These are phyloP conservation scores for Pseudozyma thailandica DNA, from an alignment of 1,284 basidiomycete species.

Conservation along the genomic window DNA sequence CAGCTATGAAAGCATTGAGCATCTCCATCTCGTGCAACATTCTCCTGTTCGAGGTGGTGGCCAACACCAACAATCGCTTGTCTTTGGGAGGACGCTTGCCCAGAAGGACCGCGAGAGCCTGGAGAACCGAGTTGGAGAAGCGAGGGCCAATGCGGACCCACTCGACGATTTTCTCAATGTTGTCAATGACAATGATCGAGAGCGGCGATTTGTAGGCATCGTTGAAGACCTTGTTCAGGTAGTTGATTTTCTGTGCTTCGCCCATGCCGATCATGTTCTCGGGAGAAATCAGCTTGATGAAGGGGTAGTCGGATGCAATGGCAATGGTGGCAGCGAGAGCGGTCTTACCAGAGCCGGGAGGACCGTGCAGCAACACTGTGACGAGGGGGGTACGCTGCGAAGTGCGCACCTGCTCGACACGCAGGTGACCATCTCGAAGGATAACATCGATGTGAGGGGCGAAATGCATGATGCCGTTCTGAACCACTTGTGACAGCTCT, in stretches of 20 bases:
- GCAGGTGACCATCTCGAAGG: slow-evolving; percentile 86
- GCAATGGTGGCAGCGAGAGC: slow-evolving; percentile 95
- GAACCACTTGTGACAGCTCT: slow-evolving; percentile 90
- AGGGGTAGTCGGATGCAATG: slow-evolving; percentile 90
- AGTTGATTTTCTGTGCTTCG: slow-evolving; percentile 88
- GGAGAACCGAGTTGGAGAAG: slow-evolving; percentile 93
- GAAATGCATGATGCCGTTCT: slow-evolving; percentile 97
- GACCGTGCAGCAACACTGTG: slow-evolving; percentile 85
- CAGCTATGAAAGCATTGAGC: slow-evolving; percentile 86
- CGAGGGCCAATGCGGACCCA: slow-evolving; percentile 98
- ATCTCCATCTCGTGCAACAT: slow-evolving; percentile 92
- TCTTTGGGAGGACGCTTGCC: slow-evolving; percentile 93
- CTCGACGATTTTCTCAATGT: slow-evolving; percentile 67
- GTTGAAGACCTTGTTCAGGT: slow-evolving; percentile 91
- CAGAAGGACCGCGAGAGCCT: slow-evolving; percentile 89
- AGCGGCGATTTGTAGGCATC: slow-evolving; percentile 98
- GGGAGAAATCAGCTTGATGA: slow-evolving; percentile 96
- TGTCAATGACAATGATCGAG: slow-evolving; percentile 95
- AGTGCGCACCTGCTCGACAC: slow-evolving; percentile 93
- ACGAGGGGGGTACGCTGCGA: slow-evolving; percentile 92
- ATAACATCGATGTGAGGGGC: slow-evolving; percentile 78
- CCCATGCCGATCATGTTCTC: slow-evolving; percentile 96
- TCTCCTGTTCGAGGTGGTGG: slow-evolving; percentile 87
- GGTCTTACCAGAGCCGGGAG: slow-evolving; percentile 92
- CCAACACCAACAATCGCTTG: slow-evolving; percentile 89